Evolutionary conservation across 1,284 basidiomycete species (phyloP), one percentile per base, ranked within the genome.

Genomic region (Boletus smithii): DNA sequence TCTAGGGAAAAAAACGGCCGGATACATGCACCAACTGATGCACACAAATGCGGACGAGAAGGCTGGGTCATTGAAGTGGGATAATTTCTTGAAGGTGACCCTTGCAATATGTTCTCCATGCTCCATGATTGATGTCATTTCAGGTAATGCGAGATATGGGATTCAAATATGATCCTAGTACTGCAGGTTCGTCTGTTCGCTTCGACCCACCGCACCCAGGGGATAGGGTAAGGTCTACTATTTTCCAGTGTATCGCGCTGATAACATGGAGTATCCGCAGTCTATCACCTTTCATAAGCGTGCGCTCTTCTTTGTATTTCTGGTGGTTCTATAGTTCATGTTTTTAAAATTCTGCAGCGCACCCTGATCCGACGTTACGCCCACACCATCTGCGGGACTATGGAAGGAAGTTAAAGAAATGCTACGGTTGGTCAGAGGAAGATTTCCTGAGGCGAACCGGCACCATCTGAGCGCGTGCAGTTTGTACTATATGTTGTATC

Each of bases 101-200:
- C 8, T 26, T n/a, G 1, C 2, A 5, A 6, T 5, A 34, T 14
- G 24, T 40, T 17, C n/a, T 23, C 14, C 9, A 11, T 22, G 20
- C 9, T 29, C 7, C 5, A 6, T 40, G 23, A 36, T 26, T 8
- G 32, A 58, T 23, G 11, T 46, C 31, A 37, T 46, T 39, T 44
- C 24, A 89, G 87, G 68, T 86, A 33, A 86, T 90, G 86, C 69
- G 71, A 27, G 85, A 86, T 45, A 81, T 90, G 76, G 87, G 87
- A 34, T 90, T 90, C 65, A 66, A 67, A 2, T 81, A 81, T 53
- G 80, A 83, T 59, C 82, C 81, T 16, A 80, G 79, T 49, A 88
- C 85, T 11, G 86, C 87, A 17, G 87, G 87, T 3, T 90, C 88
- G 10, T 87, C 85, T 63, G 88, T 90, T 23, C 77, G 86, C 22